Evolutionary conservation across 495 filamentous ascomycete species (phyloP), one percentile per base, ranked within the genome.

Genomic region (Aspergillus sclerotiicarbonarius): DNA sequence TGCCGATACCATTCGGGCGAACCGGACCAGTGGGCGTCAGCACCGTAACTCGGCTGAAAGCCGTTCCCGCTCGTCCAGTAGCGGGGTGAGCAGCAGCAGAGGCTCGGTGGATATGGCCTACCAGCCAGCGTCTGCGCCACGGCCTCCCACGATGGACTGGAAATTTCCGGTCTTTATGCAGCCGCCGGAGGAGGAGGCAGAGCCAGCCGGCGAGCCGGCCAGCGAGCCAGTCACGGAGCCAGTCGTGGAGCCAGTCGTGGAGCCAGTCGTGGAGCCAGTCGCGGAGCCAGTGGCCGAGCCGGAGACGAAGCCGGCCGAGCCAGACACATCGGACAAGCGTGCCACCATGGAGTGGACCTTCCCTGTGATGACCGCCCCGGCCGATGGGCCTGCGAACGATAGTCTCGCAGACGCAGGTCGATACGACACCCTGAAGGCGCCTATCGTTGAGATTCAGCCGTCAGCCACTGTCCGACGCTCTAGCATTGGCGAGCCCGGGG

Each of bases 111-210:
- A 72, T 29, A 58, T 69, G 5, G 57, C 57, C 1, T 78, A 70
- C 53, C 65, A 74, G 16, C 68, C 70, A 4, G 59, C 55, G 8
- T 71, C 65, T 9, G 77, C 70, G 1, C 75, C 77, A 3, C 74
- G 76, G 6, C 77, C 76, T 39, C 74, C 76, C 7, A 79, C 78
- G 6, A 78, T 78, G 74, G 77, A 78, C 51, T 80, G 76, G 76
- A 78, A 76, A 31, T 80, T 80, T 46, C 77, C 77, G 0, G 50
- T 62, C 1, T 76, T 78, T 47, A 64, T 62, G 47, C 60, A 60
- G 10, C 52, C 63, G 19, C 58, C 62, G 32, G 66, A 70, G 19
- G 68, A 69, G 19, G 65, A 60, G 10, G 41, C 49, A 8, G 48
- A 52, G 16, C 19, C 56, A 48, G 54, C 47, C 32, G 8, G n/a